Conservation (phyloP, 1,284 basidiomycete genomes). For the Leccinum griseonigrum region DNA sequence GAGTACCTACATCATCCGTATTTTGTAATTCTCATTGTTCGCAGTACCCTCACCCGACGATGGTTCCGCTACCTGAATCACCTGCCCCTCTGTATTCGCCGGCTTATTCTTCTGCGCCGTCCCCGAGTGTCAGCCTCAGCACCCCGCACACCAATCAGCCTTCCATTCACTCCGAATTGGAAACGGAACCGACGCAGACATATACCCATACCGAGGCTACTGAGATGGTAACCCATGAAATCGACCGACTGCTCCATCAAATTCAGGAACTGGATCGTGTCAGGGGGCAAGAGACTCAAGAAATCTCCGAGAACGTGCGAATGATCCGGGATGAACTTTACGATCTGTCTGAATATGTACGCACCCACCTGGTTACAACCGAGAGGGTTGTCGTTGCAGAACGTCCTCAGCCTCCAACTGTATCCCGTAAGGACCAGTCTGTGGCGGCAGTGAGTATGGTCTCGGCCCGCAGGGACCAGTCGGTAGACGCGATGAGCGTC, state of each 20-base stretch:
- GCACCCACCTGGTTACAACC: conserved; percentile 24
- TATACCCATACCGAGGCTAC: conserved; percentile 21
- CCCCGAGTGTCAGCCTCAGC: conserved; percentile 56
- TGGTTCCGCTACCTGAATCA: conserved; percentile 36
- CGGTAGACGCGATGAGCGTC: conserved; percentile 37
- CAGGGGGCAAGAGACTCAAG: conserved; percentile 57
- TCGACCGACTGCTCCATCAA: conserved; percentile 63
- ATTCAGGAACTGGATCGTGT: conserved; percentile 59
- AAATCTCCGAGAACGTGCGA: conserved; percentile 58
- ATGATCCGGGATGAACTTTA: conserved; percentile 61
- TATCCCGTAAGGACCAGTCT: conserved; percentile 41
- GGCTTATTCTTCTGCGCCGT: conserved; percentile 31
- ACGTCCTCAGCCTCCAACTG: conserved; percentile 23
- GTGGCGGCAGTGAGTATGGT: conserved; percentile 34
- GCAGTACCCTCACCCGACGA: conserved; percentile 29
- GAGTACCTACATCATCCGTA: conserved; percentile 28
- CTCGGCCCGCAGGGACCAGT: conserved; percentile 36
- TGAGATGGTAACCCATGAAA: conserved; percentile 57
- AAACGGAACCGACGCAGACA: conserved; percentile 41
- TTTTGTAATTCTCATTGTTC: conserved; percentile 2
- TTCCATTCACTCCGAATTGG: conserved; percentile 54
- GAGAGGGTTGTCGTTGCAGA: conserved; percentile 18
- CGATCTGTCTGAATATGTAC: conserved; percentile 49
- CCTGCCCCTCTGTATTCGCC: conserved; percentile 34
- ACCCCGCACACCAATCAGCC: conserved; percentile 61